Evolutionary conservation across 192 early-diverging fungal genomes (phyloP), one percentile per base, ranked within the genome.

Genomic region (Oehlia diaphana): DNA sequence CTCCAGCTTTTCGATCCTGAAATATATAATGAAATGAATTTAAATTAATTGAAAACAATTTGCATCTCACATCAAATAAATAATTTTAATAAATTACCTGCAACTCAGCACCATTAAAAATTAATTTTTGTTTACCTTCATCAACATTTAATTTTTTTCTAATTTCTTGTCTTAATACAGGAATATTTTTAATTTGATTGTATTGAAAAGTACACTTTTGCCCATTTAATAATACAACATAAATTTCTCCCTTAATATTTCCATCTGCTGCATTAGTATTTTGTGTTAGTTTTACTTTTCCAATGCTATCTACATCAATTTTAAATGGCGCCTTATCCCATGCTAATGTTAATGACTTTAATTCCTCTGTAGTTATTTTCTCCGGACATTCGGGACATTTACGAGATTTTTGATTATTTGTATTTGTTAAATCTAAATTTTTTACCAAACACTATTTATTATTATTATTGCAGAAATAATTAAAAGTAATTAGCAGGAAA

Each of bases 301-400:
- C 64, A 79, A 71, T 63, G 33, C 31, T 79, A n/a, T 79, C 68
- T 12, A 79, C 35, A 79, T 79, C 58, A 58, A 79, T 33, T 47
- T 79, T 79, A 61, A 79, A 79, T 58, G 68, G 49, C 47, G 77
- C 77, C 13, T 79, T 79, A 21, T 71, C 68, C 77, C 66, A 79
- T 26, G 47, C 50, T 62, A 53, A 62, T 3, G 13, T 16, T 12
- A 69, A n/a, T 23, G 13, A 26, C 61, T 63, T 44, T 3, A 58
- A 7, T 79, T 79, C 77, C 9, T 79, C 44, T 2, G 4, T 3
- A 13, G 7, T 39, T 13, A 79, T 10, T 37, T 28, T 28, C 23
- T 26, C n/a, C 1, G 28, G 14, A 62, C 77, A 79, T 79, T 69
- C 50, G 3, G 66, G 67, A 63, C 77, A 79, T 28, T 78, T 49